A percentile compares a stretch with the other conserved stretches of the same genome.
phyloP scores from a whole-genome alignment of 768 basidiomycete species.

The Leccinum subtestaceum region DNA sequence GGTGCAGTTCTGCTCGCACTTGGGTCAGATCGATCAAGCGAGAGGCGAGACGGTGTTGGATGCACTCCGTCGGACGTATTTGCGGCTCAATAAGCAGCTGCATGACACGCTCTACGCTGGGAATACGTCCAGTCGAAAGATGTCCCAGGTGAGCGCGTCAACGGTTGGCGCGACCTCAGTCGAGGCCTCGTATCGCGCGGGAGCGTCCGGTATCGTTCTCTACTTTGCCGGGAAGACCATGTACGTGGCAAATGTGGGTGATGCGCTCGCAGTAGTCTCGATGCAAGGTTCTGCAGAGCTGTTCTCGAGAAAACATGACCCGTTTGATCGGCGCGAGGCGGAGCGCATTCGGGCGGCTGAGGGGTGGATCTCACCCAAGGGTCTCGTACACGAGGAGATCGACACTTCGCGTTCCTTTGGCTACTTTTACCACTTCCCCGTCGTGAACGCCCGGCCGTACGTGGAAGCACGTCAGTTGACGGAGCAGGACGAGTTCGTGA shows the following conservation, averaged over 20 bases:
- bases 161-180: conserved; percentile 32
- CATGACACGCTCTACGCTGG: conserved; percentile 61
- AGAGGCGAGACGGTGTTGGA: conserved; percentile 58
- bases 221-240: conserved; percentile 79
- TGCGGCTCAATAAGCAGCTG: conserved; percentile 79
- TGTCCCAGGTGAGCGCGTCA: conserved; percentile 60
- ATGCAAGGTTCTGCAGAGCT: conserved; percentile 67
- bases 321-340: conserved; percentile 83
- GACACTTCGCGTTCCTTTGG: conserved; percentile 94
- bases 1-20: conserved; percentile 54
- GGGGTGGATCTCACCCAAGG: conserved; percentile 91
- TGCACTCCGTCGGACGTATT: conserved; percentile 84
- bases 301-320: conserved; percentile 82
- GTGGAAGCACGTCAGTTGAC: conserved; percentile 66
- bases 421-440: conserved; percentile 83
- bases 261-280: conserved; percentile 84
- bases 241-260: conserved; percentile 88
- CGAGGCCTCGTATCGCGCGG: conserved; percentile 59
- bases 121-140: conserved; percentile 54
- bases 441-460: conserved; percentile 87
- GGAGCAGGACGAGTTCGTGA: conserved; percentile 91
- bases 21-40: conserved; percentile 41
- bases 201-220: conserved; percentile 82
- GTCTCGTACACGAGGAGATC: conserved; percentile 87
- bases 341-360: conserved; percentile 86